Evolutionary conservation across 2,329 filamentous ascomycete genomes (phyloP).

Genomic region (Colletotrichum sp.): DNA sequence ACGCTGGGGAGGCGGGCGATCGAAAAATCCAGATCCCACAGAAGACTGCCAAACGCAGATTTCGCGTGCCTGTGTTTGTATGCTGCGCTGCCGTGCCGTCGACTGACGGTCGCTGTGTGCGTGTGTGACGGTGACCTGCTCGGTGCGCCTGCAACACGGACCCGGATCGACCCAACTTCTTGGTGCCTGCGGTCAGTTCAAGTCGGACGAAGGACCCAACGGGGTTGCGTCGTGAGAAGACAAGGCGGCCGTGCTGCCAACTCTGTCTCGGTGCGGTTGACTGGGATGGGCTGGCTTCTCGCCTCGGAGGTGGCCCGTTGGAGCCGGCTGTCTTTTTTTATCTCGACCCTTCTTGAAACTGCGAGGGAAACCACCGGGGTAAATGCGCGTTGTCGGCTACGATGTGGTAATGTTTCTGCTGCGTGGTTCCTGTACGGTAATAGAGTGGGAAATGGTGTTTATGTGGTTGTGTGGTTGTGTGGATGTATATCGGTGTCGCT

Average conservation of each 20-base stretch:
- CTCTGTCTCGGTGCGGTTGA: slow-evolving; percentile 11
- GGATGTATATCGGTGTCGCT: slow-evolving; percentile 1
- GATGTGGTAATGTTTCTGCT: not conserved
- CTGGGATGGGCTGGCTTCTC: slow-evolving; percentile 10
- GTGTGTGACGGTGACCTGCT: slow-evolving; percentile 2
- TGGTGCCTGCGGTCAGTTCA: slow-evolving; percentile 5
- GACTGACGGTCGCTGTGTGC: not conserved
- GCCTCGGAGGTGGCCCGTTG: not conserved
- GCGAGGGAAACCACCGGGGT: not conserved
- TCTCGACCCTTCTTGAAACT: not conserved
- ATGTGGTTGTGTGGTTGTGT: not conserved
- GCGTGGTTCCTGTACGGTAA: not conserved
- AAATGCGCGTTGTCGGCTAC: not conserved
- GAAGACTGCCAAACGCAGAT: not conserved
- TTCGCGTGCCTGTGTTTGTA: not conserved
- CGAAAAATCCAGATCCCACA: not conserved
- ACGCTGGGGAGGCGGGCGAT: not conserved
- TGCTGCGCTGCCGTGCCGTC: not conserved
- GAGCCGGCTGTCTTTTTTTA: not conserved
- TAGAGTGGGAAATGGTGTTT: not conserved
- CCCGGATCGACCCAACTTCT: slow-evolving; percentile 14
- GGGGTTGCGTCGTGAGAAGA: not conserved
- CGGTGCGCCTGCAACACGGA: slow-evolving; percentile 14
- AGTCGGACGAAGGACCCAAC: slow-evolving; percentile 17
- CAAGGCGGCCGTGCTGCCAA: slow-evolving; percentile 5